Conservation (phyloP, 2,329 filamentous ascomycete genomes). For the Teratosphaeria pseudoeucalypti region DNA sequence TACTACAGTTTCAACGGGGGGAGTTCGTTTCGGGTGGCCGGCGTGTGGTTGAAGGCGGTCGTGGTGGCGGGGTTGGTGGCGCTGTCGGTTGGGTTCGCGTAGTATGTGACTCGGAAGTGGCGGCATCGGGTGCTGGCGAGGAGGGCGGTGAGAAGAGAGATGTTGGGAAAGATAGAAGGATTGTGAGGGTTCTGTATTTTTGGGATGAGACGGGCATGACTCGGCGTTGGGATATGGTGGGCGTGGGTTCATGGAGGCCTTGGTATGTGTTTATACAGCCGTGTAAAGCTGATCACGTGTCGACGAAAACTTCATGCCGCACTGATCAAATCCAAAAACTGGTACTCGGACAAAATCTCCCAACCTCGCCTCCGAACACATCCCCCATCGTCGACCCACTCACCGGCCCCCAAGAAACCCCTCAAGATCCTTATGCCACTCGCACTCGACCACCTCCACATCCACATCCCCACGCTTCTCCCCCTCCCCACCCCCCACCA, state of each 20-base stretch:
- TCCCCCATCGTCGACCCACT: too few relatives aligned
- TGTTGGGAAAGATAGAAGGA: not conserved
- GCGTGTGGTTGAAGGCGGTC: constrained; percentile 2
- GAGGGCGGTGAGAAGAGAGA: not conserved
- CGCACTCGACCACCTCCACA: not conserved
- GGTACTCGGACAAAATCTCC: not conserved
- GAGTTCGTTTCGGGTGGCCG: not conserved
- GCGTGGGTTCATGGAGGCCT: not conserved
- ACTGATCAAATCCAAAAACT: not conserved
- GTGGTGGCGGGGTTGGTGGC: constrained; percentile 1
- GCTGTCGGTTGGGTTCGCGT: constrained; percentile 5
- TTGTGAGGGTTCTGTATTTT: not conserved
- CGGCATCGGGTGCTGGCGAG: not conserved
- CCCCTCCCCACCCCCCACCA: not conserved
- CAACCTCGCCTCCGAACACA: too few relatives aligned
- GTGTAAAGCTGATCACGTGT: not conserved
- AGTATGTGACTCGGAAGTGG: constrained; percentile 7
- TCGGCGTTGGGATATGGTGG: not conserved
- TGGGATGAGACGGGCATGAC: not conserved
- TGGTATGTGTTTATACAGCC: not conserved
- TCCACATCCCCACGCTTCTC: not conserved
- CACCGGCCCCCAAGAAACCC: not conserved
- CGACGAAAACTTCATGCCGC: not conserved
- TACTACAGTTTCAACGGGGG: constrained; percentile 22
- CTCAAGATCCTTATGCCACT: not conserved